Base-by-base conservation (phyloP, 1,139 yeast genomes). In the Diutina catenulata region DNA sequence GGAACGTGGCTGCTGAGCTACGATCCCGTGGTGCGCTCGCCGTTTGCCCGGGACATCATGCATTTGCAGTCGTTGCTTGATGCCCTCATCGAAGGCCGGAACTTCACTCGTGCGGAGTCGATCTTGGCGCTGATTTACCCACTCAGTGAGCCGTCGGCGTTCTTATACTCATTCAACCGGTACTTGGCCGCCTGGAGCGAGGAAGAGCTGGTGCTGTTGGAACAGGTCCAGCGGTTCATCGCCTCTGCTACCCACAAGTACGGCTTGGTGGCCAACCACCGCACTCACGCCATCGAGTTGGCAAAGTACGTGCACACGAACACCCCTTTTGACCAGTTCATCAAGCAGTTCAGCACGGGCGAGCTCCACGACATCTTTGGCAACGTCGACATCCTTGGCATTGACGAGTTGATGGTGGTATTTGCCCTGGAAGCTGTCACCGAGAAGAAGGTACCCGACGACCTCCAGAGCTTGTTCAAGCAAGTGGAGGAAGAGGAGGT, bases 51-150 rank as follows among this genome's bases (percentile, higher is more conserved):
- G 48, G 81, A 77, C 43, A 71, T 76, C 25, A 62, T 70, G 39
- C 84, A 81, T 49, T 62, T 82, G 14, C 84, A 86, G 74, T 73
- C 91, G 1, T 58, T 87, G 26, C 62, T 86, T 29, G 95, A 86
- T 49, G 94, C 94, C 0, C 80, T 93, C 47, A 54, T 88, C 28
- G 71, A 76, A 36, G 70, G 83, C 25, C 71, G 70, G 39, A 82
- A 83, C 51, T 74, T 72, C 47, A 72, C 69, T 25, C 66, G 96
- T 47, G 95, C 95, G 0, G 76, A 74, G 46, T 62, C 76, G 24
- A 76, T 86, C 20, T 59, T 87, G 36, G 58, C 62, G 33, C 77
- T 84, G 2, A 62, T 74, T 37, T 67, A 70, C 45, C 72, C 68
- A 33, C 60, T 69, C 39, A 47, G 52, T 19, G 48, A 53, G 16